A percentile compares a stretch with the other conserved stretches of the same genome.
phyloP scores from a whole-genome alignment of 2,329 filamentous ascomycete genomes.

The Phialemonium atrogriseum region DNA sequence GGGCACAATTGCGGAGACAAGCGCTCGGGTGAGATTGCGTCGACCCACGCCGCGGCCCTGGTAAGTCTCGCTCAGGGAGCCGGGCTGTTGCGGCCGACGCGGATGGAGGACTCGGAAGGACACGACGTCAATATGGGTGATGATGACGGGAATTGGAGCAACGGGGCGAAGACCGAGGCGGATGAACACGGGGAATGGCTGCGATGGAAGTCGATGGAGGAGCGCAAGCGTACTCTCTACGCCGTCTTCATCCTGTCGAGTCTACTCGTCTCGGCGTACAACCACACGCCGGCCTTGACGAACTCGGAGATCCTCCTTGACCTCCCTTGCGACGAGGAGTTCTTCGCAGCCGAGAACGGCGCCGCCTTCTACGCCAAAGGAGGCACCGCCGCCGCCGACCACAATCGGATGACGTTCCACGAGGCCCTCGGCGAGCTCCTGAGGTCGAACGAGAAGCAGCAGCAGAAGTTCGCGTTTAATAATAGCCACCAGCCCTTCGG shows the following conservation, averaged over 20 bases:
- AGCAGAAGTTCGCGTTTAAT: conserved; percentile 37
- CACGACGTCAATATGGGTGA: conserved; percentile 52
- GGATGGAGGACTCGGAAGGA: conserved; percentile 34
- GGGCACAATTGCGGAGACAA: conserved; percentile 93
- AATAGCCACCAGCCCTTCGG: conserved; percentile 37
- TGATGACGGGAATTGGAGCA: conserved; percentile 37
- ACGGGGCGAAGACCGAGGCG: conserved; percentile 31
- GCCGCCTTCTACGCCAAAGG: conserved; percentile 73
- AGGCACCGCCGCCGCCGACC: conserved; percentile 59
- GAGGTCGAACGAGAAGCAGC: conserved; percentile 60
- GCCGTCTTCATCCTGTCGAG: conserved; percentile 88
- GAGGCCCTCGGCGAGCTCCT: conserved; percentile 73
- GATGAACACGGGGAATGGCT: conserved; percentile 73
- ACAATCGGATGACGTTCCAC: conserved; percentile 70
- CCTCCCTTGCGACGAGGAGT: conserved; percentile 85
- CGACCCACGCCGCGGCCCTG: conserved; percentile 82
- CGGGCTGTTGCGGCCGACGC: conserved; percentile 51
- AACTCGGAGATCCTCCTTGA: conserved; percentile 91
- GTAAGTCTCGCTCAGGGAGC: conserved; percentile 87
- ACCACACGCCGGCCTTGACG: conserved; percentile 80
- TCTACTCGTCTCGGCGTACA: conserved; percentile 84
- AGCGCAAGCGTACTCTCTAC: conserved; percentile 88
- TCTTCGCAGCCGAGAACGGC: conserved; percentile 78
- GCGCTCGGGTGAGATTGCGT: conserved; percentile 81
- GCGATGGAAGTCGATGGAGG: conserved; percentile 79